Percentiles rank a stretch among this genome's conserved stretches.
These are phyloP conservation scores for Aureoboletus auriporus DNA, from an alignment of 768 basidiomycete species.

Conservation along the genomic window DNA sequence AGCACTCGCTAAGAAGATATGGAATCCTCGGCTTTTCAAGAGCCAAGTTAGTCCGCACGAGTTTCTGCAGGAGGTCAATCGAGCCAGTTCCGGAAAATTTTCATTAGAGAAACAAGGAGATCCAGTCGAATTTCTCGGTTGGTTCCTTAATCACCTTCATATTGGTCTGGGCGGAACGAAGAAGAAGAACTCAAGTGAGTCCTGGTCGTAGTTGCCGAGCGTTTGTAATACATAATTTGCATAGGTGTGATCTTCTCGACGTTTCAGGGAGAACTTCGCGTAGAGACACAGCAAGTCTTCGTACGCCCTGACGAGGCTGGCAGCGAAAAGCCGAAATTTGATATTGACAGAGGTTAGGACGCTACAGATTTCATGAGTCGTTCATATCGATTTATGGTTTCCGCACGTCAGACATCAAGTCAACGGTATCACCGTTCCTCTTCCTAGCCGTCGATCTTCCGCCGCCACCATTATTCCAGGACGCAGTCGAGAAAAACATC, in stretches of 20 bases:
- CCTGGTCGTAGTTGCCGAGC: constrained; percentile 7
- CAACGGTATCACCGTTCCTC: constrained; percentile 83
- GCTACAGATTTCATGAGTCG: constrained; percentile 1
- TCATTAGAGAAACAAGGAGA: constrained; percentile 93
- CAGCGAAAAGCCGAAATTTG: constrained; percentile 84
- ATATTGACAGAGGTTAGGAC: constrained; percentile 83
- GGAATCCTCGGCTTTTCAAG: constrained; percentile 97
- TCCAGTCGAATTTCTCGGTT: constrained; percentile 92
- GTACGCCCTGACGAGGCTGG: constrained; percentile 73
- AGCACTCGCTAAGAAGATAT: constrained; percentile 84
- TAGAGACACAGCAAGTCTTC: constrained; percentile 92
- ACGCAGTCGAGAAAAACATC: constrained; percentile 95
- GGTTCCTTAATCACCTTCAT: constrained; percentile 92
- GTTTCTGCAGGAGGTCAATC: constrained; percentile 93
- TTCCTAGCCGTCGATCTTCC: constrained; percentile 96
- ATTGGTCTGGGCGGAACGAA: constrained; percentile 93
- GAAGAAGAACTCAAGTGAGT: constrained; percentile 84
- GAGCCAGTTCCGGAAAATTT: constrained; percentile 87
- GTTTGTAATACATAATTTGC: constrained; percentile 15
- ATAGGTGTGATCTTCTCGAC: constrained; percentile 87
- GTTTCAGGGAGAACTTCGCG: constrained; percentile 90
- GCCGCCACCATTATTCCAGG: constrained; percentile 96
- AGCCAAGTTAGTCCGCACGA: constrained; percentile 99
- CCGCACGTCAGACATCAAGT: constrained; percentile 69
- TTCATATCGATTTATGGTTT: constrained; percentile 20